Evolutionary conservation across 2,329 filamentous ascomycete genomes (phyloP).

Genomic region (Fusarium sublunatum): DNA sequence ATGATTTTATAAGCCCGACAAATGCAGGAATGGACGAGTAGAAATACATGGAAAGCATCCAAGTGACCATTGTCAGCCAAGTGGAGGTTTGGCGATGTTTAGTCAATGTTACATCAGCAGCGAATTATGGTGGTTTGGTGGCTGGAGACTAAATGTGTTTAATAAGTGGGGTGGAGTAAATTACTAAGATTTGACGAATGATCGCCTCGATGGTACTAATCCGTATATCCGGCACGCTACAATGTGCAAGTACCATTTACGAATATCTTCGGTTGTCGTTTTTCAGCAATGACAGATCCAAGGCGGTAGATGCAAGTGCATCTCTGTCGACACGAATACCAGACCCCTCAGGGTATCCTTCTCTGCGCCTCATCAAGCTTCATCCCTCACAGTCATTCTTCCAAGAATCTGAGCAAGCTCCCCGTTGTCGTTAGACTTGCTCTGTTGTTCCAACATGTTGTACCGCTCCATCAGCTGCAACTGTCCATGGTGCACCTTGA

Average conservation of each 20-base stretch:
- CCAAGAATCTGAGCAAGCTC: not conserved
- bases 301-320: not conserved
- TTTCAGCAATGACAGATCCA: not conserved
- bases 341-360: not conserved
- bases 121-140: conserved; percentile 29
- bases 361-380: not conserved
- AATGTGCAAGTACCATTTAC: not conserved
- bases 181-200: conserved; percentile 32
- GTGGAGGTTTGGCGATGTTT: conserved; percentile 34
- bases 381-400: not conserved
- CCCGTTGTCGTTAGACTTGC: not conserved
- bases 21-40: conserved; percentile 25
- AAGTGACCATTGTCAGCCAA: conserved; percentile 10
- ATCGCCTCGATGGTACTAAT: conserved; percentile 1
- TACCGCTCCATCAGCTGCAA: not conserved
- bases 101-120: conserved; percentile 47
- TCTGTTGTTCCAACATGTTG: not conserved
- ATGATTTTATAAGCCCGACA: conserved; percentile 33
- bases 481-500: not conserved
- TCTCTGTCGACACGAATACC: not conserved
- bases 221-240: conserved; percentile 25
- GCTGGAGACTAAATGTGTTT: conserved; percentile 27
- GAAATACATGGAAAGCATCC: conserved; percentile 35
- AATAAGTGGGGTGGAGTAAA: conserved; percentile 17
- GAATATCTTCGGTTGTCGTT: not conserved